A percentile compares a stretch with the other conserved stretches of the same genome.
phyloP scores from a whole-genome alignment of 2,329 filamentous ascomycete genomes.

The Phialophora macrospora region DNA sequence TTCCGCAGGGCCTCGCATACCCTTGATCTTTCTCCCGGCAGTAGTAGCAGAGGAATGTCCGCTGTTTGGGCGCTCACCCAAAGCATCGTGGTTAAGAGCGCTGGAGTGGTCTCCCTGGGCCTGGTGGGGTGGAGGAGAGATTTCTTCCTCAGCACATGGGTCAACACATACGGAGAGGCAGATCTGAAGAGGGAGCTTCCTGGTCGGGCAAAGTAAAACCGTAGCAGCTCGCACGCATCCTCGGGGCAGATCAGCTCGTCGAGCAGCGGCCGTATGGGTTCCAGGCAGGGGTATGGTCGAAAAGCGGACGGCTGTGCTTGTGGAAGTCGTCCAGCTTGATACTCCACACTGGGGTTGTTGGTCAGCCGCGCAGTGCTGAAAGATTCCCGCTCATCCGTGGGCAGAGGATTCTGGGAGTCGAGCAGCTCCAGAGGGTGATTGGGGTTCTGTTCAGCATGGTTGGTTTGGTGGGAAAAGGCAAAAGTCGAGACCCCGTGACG shows the following conservation, averaged over 20 bases:
- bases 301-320: too few species aligned
- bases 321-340: too few species aligned
- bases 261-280: conserved; percentile 50
- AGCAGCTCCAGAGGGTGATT: too few species aligned
- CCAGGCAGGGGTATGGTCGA: conserved; percentile 47
- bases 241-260: conserved; percentile 47
- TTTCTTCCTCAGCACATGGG: conserved; percentile 53
- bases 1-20: conserved; percentile 35
- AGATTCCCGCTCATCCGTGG: too few species aligned
- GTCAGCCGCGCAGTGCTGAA: too few species aligned
- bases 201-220: conserved; percentile 55
- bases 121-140: conserved; percentile 50
- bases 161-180: conserved; percentile 55
- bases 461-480: too few species aligned
- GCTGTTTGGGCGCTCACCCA: conserved; percentile 55
- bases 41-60: conserved; percentile 50
- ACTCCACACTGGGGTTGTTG: too few species aligned
- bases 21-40: conserved; percentile 47
- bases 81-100: conserved; percentile 54
- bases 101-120: conserved; percentile 51
- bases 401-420: too few species aligned
- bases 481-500: too few species aligned
- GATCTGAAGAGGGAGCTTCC: conserved; percentile 51
- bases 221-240: conserved; percentile 53
- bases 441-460: too few species aligned